Base-by-base conservation (phyloP, 2,329 filamentous ascomycete species). In the Xylaria sp. region DNA sequence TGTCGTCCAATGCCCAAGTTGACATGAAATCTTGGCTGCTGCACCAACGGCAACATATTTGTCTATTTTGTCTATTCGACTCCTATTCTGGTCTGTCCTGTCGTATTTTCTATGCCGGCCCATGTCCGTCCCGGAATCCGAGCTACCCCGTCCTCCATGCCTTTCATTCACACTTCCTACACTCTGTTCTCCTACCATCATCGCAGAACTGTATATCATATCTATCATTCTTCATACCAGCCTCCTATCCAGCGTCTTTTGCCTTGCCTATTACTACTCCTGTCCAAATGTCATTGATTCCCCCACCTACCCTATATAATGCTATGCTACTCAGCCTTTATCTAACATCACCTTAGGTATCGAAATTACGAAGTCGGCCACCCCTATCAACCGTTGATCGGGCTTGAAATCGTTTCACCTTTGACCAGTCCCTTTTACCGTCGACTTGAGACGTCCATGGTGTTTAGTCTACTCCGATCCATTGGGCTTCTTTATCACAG, bases 331-430 rank as follows among this genome's bases (percentile, higher is more conserved):
- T 18, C 9, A 0, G 32, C 48, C 5, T n/a, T 46, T 41, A 48
- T 23, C 64, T 61, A 23, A 66, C 46, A 61, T 44, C 32, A 15
- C 15, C 15, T 12, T 39, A 66, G 67, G 44, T 44, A 20, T 12
- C n/a, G 23, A 15, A 9, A 3, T 20, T 9, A 7, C 41, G 37
- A 25, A 13, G 18, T n/a, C 50, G 48, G 23, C 10, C n/a, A 32
- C 6, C n/a, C 9, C 37, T 37, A 23, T 56, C 28, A 34, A 23
- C 39, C 12, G 15, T 56, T 44, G 25, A 39, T 54, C 32, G 34
- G 28, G 25, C 46, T 20, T 25, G 3, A 15, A n/a, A 32, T 15
- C 2, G 2, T 39, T 37, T 34, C 39, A 18, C 13, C 28, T n/a
- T 25, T 25, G 20, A 15, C 32, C 28, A 54, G n/a, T 48, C 46